Conservation (phyloP, 78 protist species). For the Dictyostelium brefeldianum region DNA sequence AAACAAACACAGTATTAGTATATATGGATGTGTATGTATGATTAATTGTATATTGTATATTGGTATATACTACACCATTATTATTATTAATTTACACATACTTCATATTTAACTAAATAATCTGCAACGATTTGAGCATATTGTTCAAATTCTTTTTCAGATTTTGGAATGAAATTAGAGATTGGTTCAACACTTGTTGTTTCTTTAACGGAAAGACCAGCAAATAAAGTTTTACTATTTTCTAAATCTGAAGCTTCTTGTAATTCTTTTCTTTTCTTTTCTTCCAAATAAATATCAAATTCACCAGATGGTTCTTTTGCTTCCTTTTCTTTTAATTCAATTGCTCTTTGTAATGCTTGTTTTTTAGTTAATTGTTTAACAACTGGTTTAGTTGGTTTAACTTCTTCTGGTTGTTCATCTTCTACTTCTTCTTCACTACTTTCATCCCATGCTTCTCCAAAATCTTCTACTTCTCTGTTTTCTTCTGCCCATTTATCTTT, state of each 20-base stretch:
- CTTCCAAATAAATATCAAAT: constrained; percentile 49
- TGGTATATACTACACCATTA: too few species aligned
- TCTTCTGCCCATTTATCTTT: constrained; percentile 34
- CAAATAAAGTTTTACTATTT: constrained; percentile 9
- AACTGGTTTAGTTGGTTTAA: constrained; percentile 37
- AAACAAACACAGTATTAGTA: background rate
- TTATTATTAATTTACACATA: background rate
- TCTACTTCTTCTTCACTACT: constrained; percentile 9
- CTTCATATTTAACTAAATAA: constrained; percentile 54
- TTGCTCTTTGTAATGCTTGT: constrained; percentile 33
- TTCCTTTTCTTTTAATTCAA: constrained; percentile 51
- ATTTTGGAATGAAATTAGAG: constrained; percentile 9
- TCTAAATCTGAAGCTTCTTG: constrained; percentile 69
- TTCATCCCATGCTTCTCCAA: constrained; percentile 40
- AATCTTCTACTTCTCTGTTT: constrained; percentile 13
- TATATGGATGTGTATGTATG: background rate
- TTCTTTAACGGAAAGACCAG: constrained; percentile 23
- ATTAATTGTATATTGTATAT: background rate
- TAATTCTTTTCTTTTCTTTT: constrained; percentile 49
- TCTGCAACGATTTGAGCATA: constrained; percentile 41
- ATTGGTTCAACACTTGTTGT: background rate
- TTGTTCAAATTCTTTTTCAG: constrained; percentile 63
- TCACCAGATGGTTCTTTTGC: constrained; percentile 10
- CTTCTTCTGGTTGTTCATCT: background rate
- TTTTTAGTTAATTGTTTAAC: constrained; percentile 38